Evolutionary conservation across 306 rosid species (phyloP).

Genomic region (Quercus cerris): DNA sequence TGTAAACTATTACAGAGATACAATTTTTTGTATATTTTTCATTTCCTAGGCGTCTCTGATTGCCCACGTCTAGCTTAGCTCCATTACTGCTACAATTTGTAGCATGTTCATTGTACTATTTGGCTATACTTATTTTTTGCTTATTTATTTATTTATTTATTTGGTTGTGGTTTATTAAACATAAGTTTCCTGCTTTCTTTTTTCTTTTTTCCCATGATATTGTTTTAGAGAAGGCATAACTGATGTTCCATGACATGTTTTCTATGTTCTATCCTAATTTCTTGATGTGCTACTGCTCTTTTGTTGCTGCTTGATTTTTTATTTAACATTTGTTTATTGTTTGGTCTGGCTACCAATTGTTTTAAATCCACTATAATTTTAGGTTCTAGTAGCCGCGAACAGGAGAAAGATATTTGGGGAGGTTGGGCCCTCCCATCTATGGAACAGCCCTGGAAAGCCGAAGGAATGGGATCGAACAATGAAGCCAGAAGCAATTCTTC

Average conservation of each 20-base stretch:
- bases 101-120: background rate
- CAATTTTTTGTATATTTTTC: background rate
- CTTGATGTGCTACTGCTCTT: background rate
- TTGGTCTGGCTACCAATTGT: background rate
- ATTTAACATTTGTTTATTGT: background rate
- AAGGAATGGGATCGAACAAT: slow-evolving; percentile 28
- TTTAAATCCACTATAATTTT: background rate
- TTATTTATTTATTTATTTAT: too few species aligned
- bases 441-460: slow-evolving; percentile 14
- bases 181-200: background rate
- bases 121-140: background rate
- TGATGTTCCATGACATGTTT: background rate
- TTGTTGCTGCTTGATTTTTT: background rate
- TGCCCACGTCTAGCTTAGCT: background rate
- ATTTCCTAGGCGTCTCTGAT: background rate
- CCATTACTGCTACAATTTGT: background rate
- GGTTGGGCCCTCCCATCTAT: slow-evolving; percentile 28
- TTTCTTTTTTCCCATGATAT: too few species aligned
- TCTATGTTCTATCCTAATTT: background rate
- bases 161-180: background rate
- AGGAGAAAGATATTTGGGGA: slow-evolving; percentile 22
- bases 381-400: slow-evolving; percentile 37
- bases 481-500: slow-evolving; percentile 17
- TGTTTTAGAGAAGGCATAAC: background rate
- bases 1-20: too few species aligned